These are phyloP conservation scores for Mycotypha africana DNA, from an alignment of 371 early-diverging fungal species.

Conservation along the genomic window DNA sequence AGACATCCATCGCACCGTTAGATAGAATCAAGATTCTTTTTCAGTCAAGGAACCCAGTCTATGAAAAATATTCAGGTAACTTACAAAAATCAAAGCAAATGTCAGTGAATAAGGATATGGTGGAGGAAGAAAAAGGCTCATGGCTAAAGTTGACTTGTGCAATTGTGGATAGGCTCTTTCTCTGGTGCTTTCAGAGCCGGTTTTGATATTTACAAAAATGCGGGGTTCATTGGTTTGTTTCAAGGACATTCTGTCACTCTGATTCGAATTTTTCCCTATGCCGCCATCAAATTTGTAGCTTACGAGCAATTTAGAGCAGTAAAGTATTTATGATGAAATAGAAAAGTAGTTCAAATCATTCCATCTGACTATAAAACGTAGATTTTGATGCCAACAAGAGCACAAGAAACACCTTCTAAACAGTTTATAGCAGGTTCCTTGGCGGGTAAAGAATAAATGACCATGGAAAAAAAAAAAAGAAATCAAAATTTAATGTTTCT, in stretches of 20 bases:
- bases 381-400: slow-evolving; percentile 66
- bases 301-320: slow-evolving; percentile 83
- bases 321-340: slow-evolving; percentile 13
- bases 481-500: neutral
- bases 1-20: slow-evolving; percentile 91
- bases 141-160: no score
- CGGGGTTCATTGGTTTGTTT: slow-evolving; percentile 82
- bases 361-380: slow-evolving; percentile 4
- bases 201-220: slow-evolving; percentile 60
- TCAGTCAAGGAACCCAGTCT: slow-evolving; percentile 87
- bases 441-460: slow-evolving; percentile 76
- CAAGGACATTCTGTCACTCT: slow-evolving; percentile 95
- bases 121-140: no score
- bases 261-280: slow-evolving; percentile 92
- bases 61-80: slow-evolving; percentile 77
- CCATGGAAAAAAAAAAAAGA: neutral
- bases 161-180: slow-evolving; percentile 82
- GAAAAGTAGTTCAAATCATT: neutral
- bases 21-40: slow-evolving; percentile 98
- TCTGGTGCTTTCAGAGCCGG: slow-evolving; percentile 82
- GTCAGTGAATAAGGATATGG: no score
- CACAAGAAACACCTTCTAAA: slow-evolving; percentile 52
- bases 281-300: slow-evolving; percentile 93
- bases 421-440: slow-evolving; percentile 75
- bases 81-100: neutral